phyloP scores from a whole-genome alignment of 306 rosid genomes.

The Cicer arietinum region DNA sequence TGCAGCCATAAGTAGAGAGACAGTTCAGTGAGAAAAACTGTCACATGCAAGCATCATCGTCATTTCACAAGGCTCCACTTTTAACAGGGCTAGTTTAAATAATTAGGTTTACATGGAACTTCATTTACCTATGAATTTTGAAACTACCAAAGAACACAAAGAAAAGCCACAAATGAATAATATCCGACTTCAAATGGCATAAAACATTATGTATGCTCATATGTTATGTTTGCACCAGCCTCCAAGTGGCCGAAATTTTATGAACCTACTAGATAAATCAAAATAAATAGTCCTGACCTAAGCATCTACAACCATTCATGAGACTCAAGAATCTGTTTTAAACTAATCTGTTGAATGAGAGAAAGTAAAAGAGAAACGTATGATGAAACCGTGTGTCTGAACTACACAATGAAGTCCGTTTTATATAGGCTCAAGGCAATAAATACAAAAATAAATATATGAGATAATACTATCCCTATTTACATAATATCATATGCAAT shows the following conservation, averaged over 20 bases:
- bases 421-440: too few relatives aligned
- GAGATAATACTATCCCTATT: too few relatives aligned
- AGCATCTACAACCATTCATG: conserved; percentile 15
- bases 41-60: background rate
- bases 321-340: conserved; percentile 17
- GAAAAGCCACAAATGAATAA: background rate
- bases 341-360: background rate
- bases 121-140: background rate
- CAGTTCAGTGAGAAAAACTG: background rate
- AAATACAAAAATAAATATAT: too few relatives aligned
- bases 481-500: too few relatives aligned
- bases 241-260: background rate
- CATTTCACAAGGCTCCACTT: background rate
- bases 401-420: too few relatives aligned
- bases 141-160: conserved; percentile 1
- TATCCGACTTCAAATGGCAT: conserved; percentile 16
- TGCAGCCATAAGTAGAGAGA: background rate
- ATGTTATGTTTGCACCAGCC: background rate
- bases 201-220: background rate
- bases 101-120: conserved; percentile 16
- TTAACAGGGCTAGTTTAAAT: background rate
- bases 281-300: conserved; percentile 15
- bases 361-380: too few relatives aligned
- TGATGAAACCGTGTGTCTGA: too few relatives aligned
- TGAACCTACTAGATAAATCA: background rate